phyloP scores from a whole-genome alignment of 257 asterid genomes.

The Solanum habrochaites region DNA sequence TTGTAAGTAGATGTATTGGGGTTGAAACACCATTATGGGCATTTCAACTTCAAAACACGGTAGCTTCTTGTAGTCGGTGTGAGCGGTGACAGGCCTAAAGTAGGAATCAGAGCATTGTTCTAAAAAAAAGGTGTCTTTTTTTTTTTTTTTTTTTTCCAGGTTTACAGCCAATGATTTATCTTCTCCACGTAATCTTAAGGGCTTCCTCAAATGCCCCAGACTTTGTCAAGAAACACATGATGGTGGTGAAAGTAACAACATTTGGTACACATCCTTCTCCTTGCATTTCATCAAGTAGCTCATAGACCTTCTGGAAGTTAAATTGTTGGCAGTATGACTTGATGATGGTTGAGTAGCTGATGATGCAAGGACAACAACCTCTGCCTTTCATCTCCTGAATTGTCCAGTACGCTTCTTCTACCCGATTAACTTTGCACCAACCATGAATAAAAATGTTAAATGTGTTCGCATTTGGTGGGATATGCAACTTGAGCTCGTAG shows the following conservation, averaged over 20 bases:
- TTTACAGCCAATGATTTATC: conserved; percentile 49
- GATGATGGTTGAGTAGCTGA: conserved; percentile 67
- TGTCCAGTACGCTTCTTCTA: conserved; percentile 95
- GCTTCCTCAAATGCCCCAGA: conserved; percentile 50
- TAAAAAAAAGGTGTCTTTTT: conserved; percentile 61
- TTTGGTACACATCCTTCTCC: conserved; percentile 52
- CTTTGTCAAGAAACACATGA: conserved; percentile 61
- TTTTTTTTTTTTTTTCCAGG: too few relatives aligned
- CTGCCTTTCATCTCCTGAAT: conserved; percentile 85
- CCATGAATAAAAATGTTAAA: conserved; percentile 76
- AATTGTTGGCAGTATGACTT: conserved; percentile 48
- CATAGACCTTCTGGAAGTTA: conserved; percentile 45
- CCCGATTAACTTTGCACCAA: conserved; percentile 73
- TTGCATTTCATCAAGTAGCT: conserved; percentile 73
- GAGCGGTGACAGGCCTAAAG: conserved; percentile 58
- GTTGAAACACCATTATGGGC: conserved; percentile 30
- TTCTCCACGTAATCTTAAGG: conserved; percentile 39
- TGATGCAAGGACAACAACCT: conserved; percentile 62
- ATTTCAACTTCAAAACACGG: conserved; percentile 47
- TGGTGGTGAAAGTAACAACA: conserved; percentile 57
- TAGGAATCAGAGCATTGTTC: conserved; percentile 63
- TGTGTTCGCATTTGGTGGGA: conserved; percentile 60
- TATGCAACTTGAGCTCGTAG: conserved; percentile 42
- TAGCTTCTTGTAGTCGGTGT: conserved; percentile 37
- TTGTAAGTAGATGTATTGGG: conserved; percentile 76